Conservation (phyloP, 495 filamentous ascomycete species). For the Neurospora terricola region DNA sequence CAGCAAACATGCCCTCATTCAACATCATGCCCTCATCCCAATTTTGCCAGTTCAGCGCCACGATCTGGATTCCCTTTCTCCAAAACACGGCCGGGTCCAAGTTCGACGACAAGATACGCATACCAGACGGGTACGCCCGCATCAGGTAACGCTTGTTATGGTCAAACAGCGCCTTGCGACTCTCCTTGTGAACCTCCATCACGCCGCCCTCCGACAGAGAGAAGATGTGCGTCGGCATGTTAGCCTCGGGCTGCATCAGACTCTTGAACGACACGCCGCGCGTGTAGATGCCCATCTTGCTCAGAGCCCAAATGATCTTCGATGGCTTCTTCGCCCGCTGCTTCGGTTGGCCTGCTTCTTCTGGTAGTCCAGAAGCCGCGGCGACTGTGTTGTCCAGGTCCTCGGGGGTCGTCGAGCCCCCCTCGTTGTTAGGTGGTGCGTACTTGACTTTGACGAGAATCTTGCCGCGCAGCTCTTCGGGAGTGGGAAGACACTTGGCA, state of each 20-base stretch:
- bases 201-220: slow-evolving; percentile 76
- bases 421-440: slow-evolving; percentile 31
- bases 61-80: slow-evolving; percentile 83
- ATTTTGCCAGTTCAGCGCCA: slow-evolving; percentile 91
- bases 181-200: slow-evolving; percentile 54
- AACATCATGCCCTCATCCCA: slow-evolving; percentile 92
- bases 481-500: slow-evolving; percentile 47
- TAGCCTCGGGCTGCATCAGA: slow-evolving; percentile 50
- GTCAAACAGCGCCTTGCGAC: slow-evolving; percentile 52
- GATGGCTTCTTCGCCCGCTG: slow-evolving; percentile 29
- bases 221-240: slow-evolving; percentile 74
- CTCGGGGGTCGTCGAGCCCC: slow-evolving; percentile 5
- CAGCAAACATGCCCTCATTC: slow-evolving; percentile 84
- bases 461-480: slow-evolving; percentile 56
- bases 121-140: slow-evolving; percentile 78
- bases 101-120: slow-evolving; percentile 76
- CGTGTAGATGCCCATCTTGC: slow-evolving; percentile 72
- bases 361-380: not conserved
- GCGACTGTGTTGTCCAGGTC: not conserved
- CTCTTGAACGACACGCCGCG: slow-evolving; percentile 68
- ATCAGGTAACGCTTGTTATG: slow-evolving; percentile 82
- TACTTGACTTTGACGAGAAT: slow-evolving; percentile 91
- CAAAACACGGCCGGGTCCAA: slow-evolving; percentile 76
- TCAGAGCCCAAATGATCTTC: slow-evolving; percentile 68
- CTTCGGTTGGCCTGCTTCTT: not conserved